phyloP scores from a whole-genome alignment of 306 rosid genomes.

The Casuarina glauca region DNA sequence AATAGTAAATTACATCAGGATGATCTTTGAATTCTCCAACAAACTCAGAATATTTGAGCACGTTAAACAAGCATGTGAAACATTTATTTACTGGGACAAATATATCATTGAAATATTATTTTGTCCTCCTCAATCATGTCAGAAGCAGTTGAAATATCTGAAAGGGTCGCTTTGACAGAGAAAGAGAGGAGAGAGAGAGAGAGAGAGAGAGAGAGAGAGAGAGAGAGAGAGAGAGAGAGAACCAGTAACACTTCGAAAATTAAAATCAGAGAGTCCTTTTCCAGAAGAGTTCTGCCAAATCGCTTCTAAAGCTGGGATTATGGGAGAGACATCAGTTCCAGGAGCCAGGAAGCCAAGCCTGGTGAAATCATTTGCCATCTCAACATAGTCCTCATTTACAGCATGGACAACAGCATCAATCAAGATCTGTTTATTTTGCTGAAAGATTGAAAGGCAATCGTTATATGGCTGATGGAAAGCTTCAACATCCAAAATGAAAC shows the following conservation, averaged over 20 bases:
- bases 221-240: slow-evolving; percentile 23
- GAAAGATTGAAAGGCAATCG: slow-evolving; percentile 42
- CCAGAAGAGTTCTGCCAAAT: slow-evolving; percentile 99
- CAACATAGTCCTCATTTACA: slow-evolving; percentile 95
- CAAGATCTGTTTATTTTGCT: slow-evolving; percentile 94
- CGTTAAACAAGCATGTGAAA: neutral
- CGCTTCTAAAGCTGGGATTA: slow-evolving; percentile 94
- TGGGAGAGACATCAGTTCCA: slow-evolving; percentile 94
- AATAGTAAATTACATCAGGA: neutral
- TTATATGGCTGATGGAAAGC: slow-evolving; percentile 15
- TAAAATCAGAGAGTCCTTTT: slow-evolving; percentile 94
- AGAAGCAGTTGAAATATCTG: neutral
- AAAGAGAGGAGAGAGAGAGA: neutral
- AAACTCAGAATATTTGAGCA: neutral
- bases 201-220: slow-evolving; percentile 26
- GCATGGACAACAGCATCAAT: slow-evolving; percentile 99
- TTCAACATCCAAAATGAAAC: neutral
- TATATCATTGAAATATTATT: neutral
- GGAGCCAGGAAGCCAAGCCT: slow-evolving; percentile 96
- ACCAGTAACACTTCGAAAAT: slow-evolving; percentile 94
- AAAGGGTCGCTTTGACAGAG: too few species aligned
- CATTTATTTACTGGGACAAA: neutral
- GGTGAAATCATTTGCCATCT: slow-evolving; percentile 98
- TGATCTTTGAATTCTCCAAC: neutral
- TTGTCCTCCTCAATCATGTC: neutral